Base-by-base conservation (phyloP, 2,329 filamentous ascomycete genomes). In the Fusarium aywerte region DNA sequence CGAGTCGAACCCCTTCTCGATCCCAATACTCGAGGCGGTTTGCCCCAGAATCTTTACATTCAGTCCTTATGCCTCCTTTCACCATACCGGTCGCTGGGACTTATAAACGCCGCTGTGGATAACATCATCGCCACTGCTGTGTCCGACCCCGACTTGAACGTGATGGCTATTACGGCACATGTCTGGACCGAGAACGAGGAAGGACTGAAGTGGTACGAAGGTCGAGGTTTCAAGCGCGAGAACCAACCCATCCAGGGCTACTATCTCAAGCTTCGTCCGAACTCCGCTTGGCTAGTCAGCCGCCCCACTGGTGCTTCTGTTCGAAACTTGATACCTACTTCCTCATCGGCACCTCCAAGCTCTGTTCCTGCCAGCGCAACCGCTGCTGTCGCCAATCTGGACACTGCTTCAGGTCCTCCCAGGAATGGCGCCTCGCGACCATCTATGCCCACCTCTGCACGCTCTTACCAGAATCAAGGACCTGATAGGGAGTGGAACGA, bases 161-260 rank as follows among this genome's bases (percentile, higher is more conserved):
- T 83, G 32, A 70, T 68, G 33, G 70, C 80, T 40, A 79, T 89
- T 16, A 90, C 87, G 67, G 89, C 89, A 6, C 89, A 91, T 74
- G 89, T 90, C 16, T 91, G 89, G 89, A 88, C 88, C 12, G 83
- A 87, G 60, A 90, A 90, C 74, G 82, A 84, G 4, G 88, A 90
- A 20, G 89, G 84, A 0, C 76, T 90, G 62, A 80, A 80, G 58
- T 91, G 89, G 88, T 91, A 91, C 76, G 72, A 79, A 31, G 80
- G 81, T 23, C 82, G 86, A 11, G 86, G 87, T 4, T 91, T 91
- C 74, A 71, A 73, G 58, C 79, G 80, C 49, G 80, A 83, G 47
- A 81, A 79, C 15, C 71, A 80, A 33, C 79, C 81, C n/a, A 74
- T 89, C 11, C 75, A 80, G 32, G 84, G 83, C 4, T 91, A 91